Percentiles rank a stretch among this genome's conserved stretches.
Conservation (phyloP, 1,139 yeast species). For the Protomyces lactucae-debilis region DNA sequence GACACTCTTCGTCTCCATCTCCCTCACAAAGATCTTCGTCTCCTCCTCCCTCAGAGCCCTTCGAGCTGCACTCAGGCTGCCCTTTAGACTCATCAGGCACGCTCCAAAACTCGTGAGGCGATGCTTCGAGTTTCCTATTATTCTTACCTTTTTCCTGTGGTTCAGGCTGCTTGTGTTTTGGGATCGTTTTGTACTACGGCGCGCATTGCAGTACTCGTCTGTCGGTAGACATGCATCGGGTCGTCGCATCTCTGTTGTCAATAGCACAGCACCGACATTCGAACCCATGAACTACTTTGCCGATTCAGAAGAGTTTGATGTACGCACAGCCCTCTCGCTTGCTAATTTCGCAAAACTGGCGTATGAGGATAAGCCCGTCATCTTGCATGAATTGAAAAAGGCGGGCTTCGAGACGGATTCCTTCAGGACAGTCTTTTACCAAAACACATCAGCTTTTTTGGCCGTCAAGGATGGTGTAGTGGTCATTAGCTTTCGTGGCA, state of each 20-base stretch:
- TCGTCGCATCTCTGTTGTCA: conserved; percentile 16
- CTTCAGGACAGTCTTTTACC: conserved; percentile 8
- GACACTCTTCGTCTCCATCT: conserved; percentile 7
- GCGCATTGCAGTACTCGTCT: conserved; percentile 6
- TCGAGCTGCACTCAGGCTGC: not conserved
- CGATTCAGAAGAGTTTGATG: not conserved
- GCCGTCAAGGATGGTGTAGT: conserved; percentile 7
- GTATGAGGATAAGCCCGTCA: conserved; percentile 18
- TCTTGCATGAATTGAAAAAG: conserved; percentile 3
- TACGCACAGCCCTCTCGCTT: conserved; percentile 7
- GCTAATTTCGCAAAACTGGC: conserved; percentile 20
- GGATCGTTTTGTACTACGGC: conserved; percentile 8
- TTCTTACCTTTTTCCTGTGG: conserved; percentile 14
- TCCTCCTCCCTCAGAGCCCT: not conserved
- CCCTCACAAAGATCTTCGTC: conserved; percentile 1
- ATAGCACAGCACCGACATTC: conserved; percentile 17
- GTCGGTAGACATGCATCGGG: conserved; percentile 17
- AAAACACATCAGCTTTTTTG: conserved; percentile 18
- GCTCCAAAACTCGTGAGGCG: conserved; percentile 1
- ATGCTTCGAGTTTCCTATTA: conserved; percentile 15
- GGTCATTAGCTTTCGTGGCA: conserved; percentile 20
- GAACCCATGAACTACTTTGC: not conserved
- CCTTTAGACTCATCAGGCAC: conserved; percentile 11
- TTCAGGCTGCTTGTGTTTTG: conserved; percentile 14
- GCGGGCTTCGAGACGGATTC: conserved; percentile 12